Percentiles rank a stretch among this genome's conserved stretches.
Evolutionary conservation across 768 basidiomycete species (phyloP).

Genomic region (Tylopilus plumbeoviolaceoides): DNA sequence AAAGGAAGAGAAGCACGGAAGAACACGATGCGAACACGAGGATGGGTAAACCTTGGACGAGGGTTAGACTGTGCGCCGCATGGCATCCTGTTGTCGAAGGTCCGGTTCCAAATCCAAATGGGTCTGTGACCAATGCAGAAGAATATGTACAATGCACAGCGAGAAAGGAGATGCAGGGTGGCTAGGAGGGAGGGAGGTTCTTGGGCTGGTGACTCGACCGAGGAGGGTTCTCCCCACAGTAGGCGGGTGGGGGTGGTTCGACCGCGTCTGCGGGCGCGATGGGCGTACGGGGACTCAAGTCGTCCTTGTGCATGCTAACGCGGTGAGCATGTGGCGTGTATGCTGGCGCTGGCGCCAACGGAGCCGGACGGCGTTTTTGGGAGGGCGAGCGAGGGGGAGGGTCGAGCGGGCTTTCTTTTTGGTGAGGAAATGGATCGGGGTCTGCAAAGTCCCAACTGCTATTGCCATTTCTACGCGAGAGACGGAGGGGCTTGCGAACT

Average conservation of each 20-base stretch:
- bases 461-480: slow-evolving; percentile 9
- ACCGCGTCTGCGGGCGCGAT: slow-evolving; percentile 11
- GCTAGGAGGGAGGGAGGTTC: neutral
- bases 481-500: slow-evolving; percentile 27
- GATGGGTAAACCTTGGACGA: neutral
- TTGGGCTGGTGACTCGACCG: slow-evolving; percentile 1
- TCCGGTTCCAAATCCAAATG: slow-evolving; percentile 1
- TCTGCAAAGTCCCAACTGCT: slow-evolving; percentile 32
- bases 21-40: slow-evolving; percentile 2
- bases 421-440: slow-evolving; percentile 16
- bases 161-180: neutral
- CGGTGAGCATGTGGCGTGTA: slow-evolving; percentile 10
- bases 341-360: slow-evolving; percentile 1
- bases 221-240: slow-evolving; percentile 12
- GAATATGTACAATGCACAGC: slow-evolving; percentile 1
- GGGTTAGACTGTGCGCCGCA: slow-evolving; percentile 3
- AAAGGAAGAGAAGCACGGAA: neutral
- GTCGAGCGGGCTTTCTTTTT: slow-evolving; percentile 2
- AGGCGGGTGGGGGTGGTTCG: slow-evolving; percentile 28
- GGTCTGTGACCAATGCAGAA: neutral
- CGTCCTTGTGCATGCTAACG: slow-evolving; percentile 22
- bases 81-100: neutral
- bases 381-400: neutral
- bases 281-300: slow-evolving; percentile 15
- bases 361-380: slow-evolving; percentile 15